Evolutionary conservation across 805 yeast genomes (phyloP).

Genomic region (Saturnispora sanitii): DNA sequence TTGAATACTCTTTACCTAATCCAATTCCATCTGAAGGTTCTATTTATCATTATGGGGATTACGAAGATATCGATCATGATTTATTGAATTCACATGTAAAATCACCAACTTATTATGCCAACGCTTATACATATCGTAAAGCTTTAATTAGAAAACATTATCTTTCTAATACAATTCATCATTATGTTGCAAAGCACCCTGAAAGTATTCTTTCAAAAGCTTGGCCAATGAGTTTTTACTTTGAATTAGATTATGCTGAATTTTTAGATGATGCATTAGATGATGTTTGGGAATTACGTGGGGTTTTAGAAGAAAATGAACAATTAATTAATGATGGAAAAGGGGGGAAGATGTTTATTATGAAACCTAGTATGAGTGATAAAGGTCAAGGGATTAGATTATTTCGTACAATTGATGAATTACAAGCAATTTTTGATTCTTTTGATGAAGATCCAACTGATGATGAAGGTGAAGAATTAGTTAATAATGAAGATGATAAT

Average conservation of each 20-base stretch:
- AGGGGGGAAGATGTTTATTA: constrained; percentile 51
- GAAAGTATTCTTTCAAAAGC: constrained; percentile 46
- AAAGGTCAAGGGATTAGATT: constrained; percentile 92
- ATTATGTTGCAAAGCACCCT: constrained; percentile 68
- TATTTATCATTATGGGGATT: constrained; percentile 76
- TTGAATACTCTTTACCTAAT: constrained; percentile 9
- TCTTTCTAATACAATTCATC: constrained; percentile 73
- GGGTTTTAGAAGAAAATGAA: constrained; percentile 53
- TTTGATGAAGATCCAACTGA: constrained; percentile 68
- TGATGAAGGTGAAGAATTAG: constrained; percentile 43
- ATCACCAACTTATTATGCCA: constrained; percentile 46
- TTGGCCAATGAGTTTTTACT: constrained; percentile 64
- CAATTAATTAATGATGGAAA: constrained; percentile 22
- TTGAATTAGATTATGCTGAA: constrained; percentile 93
- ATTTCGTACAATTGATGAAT: constrained; percentile 66
- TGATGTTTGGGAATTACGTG: constrained; percentile 81
- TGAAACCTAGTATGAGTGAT: constrained; percentile 96
- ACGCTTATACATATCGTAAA: constrained; percentile 81
- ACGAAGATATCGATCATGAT: constrained; percentile 81
- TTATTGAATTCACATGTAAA: constrained; percentile 26
- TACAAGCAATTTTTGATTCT: constrained; percentile 74
- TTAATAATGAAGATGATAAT: constrained; percentile 24
- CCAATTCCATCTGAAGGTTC: constrained; percentile 19
- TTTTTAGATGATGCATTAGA: constrained; percentile 89
- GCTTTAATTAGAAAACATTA: constrained; percentile 87